A percentile compares a stretch with the other conserved stretches of the same genome.
Conservation (phyloP, 441 rosid genomes). For the Erysimum cheiri region DNA sequence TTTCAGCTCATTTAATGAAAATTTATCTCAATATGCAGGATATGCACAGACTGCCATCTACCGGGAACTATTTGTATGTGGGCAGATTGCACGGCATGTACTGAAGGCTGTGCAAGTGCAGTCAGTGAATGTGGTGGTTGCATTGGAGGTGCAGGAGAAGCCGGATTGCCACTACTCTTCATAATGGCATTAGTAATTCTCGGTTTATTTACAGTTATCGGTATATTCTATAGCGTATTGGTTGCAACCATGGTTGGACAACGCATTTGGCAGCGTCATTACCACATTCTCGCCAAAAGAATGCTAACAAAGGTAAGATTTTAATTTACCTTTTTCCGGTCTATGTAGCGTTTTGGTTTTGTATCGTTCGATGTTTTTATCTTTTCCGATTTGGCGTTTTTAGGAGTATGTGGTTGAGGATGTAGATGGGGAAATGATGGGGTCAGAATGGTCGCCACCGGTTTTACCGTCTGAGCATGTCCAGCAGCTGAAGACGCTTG, state of each 20-base stretch:
- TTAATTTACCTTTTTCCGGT: slow-evolving; percentile 5
- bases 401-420: slow-evolving; percentile 99
- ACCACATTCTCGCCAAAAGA: slow-evolving; percentile 98
- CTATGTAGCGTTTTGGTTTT: slow-evolving; percentile 19
- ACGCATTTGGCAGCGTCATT: slow-evolving; percentile 98
- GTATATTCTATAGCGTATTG: slow-evolving; percentile 95
- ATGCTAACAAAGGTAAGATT: slow-evolving; percentile 94
- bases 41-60: slow-evolving; percentile 98
- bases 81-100: slow-evolving; percentile 99
- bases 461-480: slow-evolving; percentile 87
- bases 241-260: slow-evolving; percentile 99
- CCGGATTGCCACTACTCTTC: slow-evolving; percentile 87
- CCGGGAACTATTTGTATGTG: slow-evolving; percentile 99
- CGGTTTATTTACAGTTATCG: slow-evolving; percentile 92
- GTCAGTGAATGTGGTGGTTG: slow-evolving; percentile 98
- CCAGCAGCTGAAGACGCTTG: slow-evolving; percentile 93
- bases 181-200: slow-evolving; percentile 89
- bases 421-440: slow-evolving; percentile 87
- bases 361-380: background rate
- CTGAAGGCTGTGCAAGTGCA: slow-evolving; percentile 95
- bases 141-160: slow-evolving; percentile 99
- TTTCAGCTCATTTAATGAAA: background rate
- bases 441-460: slow-evolving; percentile 92
- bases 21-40: slow-evolving; percentile 51
- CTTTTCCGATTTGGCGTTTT: background rate